Evolutionary conservation across 352 stramenopile genomes (phyloP).

Genomic region (Thalassiosira hispida): DNA sequence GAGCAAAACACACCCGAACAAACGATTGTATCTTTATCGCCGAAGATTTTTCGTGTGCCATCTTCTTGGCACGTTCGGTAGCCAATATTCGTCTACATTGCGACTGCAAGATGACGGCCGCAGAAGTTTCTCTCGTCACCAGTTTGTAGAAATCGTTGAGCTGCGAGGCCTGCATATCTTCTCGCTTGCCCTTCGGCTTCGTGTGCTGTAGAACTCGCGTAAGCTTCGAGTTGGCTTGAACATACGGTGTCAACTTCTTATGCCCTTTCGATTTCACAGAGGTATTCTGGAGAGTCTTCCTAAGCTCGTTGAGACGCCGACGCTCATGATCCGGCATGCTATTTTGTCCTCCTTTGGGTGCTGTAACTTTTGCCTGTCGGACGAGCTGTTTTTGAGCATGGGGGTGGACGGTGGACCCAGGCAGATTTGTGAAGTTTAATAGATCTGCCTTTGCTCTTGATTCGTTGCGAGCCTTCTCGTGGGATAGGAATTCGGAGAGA

Average conservation of each 20-base stretch:
- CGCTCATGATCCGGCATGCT: constrained; percentile 19
- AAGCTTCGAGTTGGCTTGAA: constrained; percentile 50
- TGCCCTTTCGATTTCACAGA: constrained; percentile 4
- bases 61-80: not conserved
- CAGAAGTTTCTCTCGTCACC: constrained; percentile 35
- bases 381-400: too few relatives aligned
- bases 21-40: constrained; percentile 72
- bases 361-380: constrained; percentile 16
- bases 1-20: constrained; percentile 32
- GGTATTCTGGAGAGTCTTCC: constrained; percentile 6
- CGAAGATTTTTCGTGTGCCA: constrained; percentile 52
- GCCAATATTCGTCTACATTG: constrained; percentile 47
- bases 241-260: constrained; percentile 31
- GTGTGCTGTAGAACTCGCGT: constrained; percentile 39
- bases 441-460: constrained; percentile 31
- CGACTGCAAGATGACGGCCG: constrained; percentile 41
- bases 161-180: constrained; percentile 42
- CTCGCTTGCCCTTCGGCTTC: constrained; percentile 29
- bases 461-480: constrained; percentile 39
- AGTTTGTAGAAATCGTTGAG: constrained; percentile 49
- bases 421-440: constrained; percentile 32
- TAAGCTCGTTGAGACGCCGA: constrained; percentile 32
- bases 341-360: not conserved
- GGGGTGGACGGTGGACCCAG: constrained; percentile 41
- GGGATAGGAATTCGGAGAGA: constrained; percentile 31